These are phyloP conservation scores for Sordariomycetes sp. DNA, from an alignment of 2,329 filamentous ascomycete species.

Conservation along the genomic window DNA sequence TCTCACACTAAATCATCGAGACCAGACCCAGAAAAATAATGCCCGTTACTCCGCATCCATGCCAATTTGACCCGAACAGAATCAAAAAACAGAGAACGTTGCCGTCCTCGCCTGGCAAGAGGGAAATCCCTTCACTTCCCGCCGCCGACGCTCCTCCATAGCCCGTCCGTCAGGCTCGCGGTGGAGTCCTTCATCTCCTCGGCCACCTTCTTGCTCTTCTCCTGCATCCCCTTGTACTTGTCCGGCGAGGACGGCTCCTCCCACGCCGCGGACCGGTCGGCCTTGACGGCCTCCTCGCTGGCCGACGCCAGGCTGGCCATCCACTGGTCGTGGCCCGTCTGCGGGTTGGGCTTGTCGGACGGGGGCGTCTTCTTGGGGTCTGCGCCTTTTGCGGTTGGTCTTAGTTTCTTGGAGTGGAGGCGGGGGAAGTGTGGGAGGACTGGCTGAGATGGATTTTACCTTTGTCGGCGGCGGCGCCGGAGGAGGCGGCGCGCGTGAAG, in stretches of 20 bases:
- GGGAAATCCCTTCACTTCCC: background rate
- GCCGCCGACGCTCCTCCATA: background rate
- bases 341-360: background rate
- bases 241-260: constrained; percentile 16
- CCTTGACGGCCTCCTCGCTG: constrained; percentile 68
- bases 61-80: too few relatives aligned
- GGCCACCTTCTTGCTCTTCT: constrained; percentile 45
- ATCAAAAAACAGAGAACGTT: too few relatives aligned
- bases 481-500: background rate
- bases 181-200: constrained; percentile 15
- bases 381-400: background rate
- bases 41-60: too few relatives aligned
- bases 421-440: background rate
- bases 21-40: too few relatives aligned
- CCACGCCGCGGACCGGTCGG: constrained; percentile 35
- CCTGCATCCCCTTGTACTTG: constrained; percentile 38
- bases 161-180: background rate
- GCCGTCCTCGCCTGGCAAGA: too few relatives aligned
- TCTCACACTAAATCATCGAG: too few relatives aligned
- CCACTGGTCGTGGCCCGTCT: constrained; percentile 47
- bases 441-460: background rate
- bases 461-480: background rate
- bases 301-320: constrained; percentile 66
- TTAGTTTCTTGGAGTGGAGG: background rate
- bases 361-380: constrained; percentile 1